Base-by-base conservation (phyloP, 495 filamentous ascomycete species). In the Filosporella fistucella region DNA sequence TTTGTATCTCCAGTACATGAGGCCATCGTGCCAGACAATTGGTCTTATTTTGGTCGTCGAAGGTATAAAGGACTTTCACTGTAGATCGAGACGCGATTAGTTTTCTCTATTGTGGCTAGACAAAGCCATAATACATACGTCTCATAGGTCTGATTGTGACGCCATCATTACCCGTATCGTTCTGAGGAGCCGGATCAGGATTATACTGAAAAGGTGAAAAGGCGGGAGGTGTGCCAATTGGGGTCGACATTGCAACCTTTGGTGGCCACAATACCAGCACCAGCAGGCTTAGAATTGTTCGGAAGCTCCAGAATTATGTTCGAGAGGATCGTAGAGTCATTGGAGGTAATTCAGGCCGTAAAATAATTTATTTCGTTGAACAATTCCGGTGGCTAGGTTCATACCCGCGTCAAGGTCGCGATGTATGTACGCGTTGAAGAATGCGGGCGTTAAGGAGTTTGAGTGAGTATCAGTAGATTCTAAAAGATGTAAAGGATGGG, bases 51-150 rank as follows among this genome's bases (percentile, higher is more conserved):
- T 88, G 85, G 58, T 88, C 82, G 59, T 97, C 91, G 66, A 97
- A 97, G 17, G 91, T 94, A 65, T 98, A 98, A 32, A 93, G 83
- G 21, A 98, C 88, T 74, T 98, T 97, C 65, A 97, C 87, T 89
- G 62, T 47, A 46, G 28, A 24, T 30, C 29, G 24, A 24, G 23
- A 50, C 66, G 51, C 33, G 26, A 33, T 49, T 12, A 46, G 23
- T 25, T 50, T 45, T n/a, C n/a, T 7, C 37, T 22, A 20, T 21
- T 16, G 28, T 28, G 40, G 34, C 2, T 25, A 12, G 17, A 47
- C 52, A n/a, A 34, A 13, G 32, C 8, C 14, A 29, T 13, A 37
- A 40, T 37, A 55, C 55, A 56, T 65, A 80, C 76, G 56, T 45
- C 71, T 74, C 74, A 80, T 77, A 13, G 67, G 66, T 58, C 68